Evolutionary conservation across 2,329 filamentous ascomycete genomes (phyloP), one percentile per base, ranked within the genome.

Genomic region (Sclerotinia subarctica): DNA sequence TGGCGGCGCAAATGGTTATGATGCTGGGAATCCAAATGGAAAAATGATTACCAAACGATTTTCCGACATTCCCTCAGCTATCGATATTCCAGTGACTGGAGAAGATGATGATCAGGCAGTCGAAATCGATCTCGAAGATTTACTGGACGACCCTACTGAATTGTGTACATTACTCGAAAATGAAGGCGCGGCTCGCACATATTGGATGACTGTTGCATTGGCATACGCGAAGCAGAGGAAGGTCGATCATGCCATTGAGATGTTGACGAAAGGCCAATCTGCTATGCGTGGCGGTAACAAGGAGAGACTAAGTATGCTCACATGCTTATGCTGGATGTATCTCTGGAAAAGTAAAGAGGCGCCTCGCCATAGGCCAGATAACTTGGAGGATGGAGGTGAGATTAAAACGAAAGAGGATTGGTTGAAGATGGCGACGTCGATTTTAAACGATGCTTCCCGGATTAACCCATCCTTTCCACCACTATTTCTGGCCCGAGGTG

Each of bases 151-250:
- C 77, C 92, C 93, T 26, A 97, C 92, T 58, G 95, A 99, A 81
- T 86, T 99, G 6, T 99, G 95, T 79, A 95, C 92, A 42, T 85
- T 99, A 63, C 88, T 99, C 71, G 94, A 99, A 81, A 96, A 95
- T 76, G 96, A 99, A 79, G 89, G 90, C 76, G 94, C 93, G 21
- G 90, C 92, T 49, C 93, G 94, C 75, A 92, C 90, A 64, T 96
- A 96, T 74, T 99, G 96, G 96, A 94, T 99, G 84, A 94, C 93
- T n/a, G 95, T 98, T 73, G 92, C 96, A 53, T 85, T 98, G 69
- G 94, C 94, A 59, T 99, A 99, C 77, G 94, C 95, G 52, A 99
- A 98, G 81, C 93, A 97, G 81, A 89, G 90, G 77, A 96, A 96
- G 81, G 87, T 95, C 70, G 94, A 97, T 77, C 91, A 95, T 81